phyloP scores from a whole-genome alignment of 176 grass and related monocot genomes.

The Oryza coarctata region DNA sequence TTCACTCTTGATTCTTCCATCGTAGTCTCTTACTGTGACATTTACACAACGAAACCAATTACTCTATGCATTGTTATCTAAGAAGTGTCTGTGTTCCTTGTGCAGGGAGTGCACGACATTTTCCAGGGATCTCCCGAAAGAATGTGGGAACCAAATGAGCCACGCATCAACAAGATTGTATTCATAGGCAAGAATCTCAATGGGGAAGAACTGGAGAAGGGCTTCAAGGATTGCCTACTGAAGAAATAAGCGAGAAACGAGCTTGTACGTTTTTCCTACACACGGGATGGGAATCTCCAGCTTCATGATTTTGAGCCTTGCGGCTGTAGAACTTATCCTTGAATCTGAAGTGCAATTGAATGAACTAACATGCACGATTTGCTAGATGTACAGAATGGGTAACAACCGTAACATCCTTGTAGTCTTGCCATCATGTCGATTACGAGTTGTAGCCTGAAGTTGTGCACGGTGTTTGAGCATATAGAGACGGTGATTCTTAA shows the following conservation, averaged over 20 bases:
- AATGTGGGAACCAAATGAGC: conserved; percentile 73
- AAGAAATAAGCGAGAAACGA: conserved; percentile 12
- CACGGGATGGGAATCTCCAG: conserved; percentile 36
- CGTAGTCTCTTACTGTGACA: not conserved
- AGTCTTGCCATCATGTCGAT: not conserved
- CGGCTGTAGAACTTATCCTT: conserved; percentile 39
- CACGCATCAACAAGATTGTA: conserved; percentile 91
- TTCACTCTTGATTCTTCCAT: not conserved
- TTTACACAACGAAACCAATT: not conserved
- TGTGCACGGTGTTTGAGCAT: not conserved
- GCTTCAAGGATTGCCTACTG: conserved; percentile 86
- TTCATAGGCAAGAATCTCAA: conserved; percentile 94
- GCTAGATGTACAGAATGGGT: not conserved
- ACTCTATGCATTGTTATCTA: not conserved
- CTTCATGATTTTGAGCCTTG: conserved; percentile 68
- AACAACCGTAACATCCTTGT: not conserved
- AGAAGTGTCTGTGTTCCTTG: not conserved
- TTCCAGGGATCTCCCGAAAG: conserved; percentile 98
- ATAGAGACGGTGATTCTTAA: not conserved
- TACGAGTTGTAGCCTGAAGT: not conserved
- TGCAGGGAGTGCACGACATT: conserved; percentile 93
- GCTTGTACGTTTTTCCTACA: not conserved
- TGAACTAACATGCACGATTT: not conserved
- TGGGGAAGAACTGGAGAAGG: conserved; percentile 74
- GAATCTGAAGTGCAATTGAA: not conserved